Conservation (phyloP, 768 basidiomycete species). For the Omphalotus guepiniiformis region DNA sequence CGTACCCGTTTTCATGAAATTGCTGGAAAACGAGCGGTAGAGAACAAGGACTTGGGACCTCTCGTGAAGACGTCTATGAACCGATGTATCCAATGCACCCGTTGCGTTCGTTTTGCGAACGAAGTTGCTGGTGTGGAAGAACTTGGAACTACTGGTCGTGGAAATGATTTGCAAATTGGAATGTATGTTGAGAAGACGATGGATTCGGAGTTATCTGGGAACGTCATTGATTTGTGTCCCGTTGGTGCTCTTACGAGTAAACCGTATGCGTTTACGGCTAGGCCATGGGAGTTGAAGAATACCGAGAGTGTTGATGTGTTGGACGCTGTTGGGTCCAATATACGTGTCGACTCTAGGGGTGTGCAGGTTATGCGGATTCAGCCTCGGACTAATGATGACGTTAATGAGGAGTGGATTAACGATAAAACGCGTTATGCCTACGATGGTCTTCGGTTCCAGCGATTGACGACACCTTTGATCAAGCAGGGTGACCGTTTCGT, state of each 20-base stretch:
- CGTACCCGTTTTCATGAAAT: constrained; percentile 98
- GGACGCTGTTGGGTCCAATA: constrained; percentile 95
- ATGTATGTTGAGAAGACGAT: constrained; percentile 98
- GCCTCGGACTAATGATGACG: constrained; percentile 93
- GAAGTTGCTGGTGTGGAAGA: constrained; percentile 99
- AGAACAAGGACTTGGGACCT: constrained; percentile 97
- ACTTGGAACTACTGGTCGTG: constrained; percentile 92
- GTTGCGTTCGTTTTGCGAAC: constrained; percentile 98
- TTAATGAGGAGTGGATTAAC: constrained; percentile 99
- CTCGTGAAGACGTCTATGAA: constrained; percentile 99
- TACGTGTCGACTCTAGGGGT: constrained; percentile 92
- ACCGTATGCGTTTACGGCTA: constrained; percentile 95
- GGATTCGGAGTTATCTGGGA: constrained; percentile 96
- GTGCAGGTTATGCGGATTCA: constrained; percentile 97
- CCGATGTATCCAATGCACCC: constrained; percentile 98
- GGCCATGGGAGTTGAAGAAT: constrained; percentile 98
- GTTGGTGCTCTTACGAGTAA: constrained; percentile 98
- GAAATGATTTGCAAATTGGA: constrained; percentile 98
- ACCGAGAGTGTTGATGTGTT: constrained; percentile 95
- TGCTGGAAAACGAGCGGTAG: constrained; percentile 94
- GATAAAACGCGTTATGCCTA: constrained; percentile 98
- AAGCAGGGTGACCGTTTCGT: constrained; percentile 93
- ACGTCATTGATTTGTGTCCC: constrained; percentile 95
- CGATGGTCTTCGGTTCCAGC: constrained; percentile 94
- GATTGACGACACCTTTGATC: constrained; percentile 87